These are phyloP conservation scores for Boehmeria nivea DNA, from an alignment of 306 rosid species.

Conservation along the genomic window DNA sequence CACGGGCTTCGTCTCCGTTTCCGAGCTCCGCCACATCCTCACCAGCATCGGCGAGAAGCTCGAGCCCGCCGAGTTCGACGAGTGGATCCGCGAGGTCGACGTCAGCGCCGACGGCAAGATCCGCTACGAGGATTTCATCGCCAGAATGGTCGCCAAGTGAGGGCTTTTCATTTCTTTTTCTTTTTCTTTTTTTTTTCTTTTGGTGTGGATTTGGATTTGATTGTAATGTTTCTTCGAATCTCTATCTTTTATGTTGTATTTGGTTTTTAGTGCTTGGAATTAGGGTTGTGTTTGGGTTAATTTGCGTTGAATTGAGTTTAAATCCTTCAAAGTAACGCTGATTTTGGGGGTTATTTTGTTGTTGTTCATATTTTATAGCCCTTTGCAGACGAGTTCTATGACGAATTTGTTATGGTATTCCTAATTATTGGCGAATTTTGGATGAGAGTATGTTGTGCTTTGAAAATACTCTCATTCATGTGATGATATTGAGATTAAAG, in stretches of 20 bases:
- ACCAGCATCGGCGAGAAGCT: conserved; percentile 97
- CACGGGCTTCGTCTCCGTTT: conserved; percentile 68
- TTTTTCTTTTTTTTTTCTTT: not conserved
- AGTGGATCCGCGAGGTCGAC: conserved; percentile 97
- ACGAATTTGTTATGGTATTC: conserved; percentile 18
- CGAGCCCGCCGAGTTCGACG: conserved; percentile 90
- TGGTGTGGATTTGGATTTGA: conserved; percentile 17
- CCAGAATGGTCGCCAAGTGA: conserved; percentile 96
- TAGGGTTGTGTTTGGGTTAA: conserved; percentile 28
- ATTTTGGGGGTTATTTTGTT: conserved; percentile 3
- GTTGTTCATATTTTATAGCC: conserved; percentile 29
- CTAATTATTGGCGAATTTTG: not conserved
- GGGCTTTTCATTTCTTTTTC: not conserved
- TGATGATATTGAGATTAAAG: too few relatives aligned
- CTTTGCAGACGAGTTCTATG: conserved; percentile 25
- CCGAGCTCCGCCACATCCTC: conserved; percentile 91
- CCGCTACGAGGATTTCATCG: conserved; percentile 94
- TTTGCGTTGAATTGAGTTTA: conserved; percentile 22
- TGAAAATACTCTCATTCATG: too few relatives aligned
- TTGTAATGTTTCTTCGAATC: conserved; percentile 15
- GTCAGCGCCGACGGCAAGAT: conserved; percentile 87
- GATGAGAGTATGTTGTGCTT: too few relatives aligned
- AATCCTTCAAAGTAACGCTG: conserved; percentile 26
- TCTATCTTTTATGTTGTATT: conserved; percentile 10
- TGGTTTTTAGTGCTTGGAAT: conserved; percentile 24